These are phyloP conservation scores for Nannizzia gypsea DNA, from an alignment of 2,329 filamentous ascomycete genomes.

Conservation along the genomic window DNA sequence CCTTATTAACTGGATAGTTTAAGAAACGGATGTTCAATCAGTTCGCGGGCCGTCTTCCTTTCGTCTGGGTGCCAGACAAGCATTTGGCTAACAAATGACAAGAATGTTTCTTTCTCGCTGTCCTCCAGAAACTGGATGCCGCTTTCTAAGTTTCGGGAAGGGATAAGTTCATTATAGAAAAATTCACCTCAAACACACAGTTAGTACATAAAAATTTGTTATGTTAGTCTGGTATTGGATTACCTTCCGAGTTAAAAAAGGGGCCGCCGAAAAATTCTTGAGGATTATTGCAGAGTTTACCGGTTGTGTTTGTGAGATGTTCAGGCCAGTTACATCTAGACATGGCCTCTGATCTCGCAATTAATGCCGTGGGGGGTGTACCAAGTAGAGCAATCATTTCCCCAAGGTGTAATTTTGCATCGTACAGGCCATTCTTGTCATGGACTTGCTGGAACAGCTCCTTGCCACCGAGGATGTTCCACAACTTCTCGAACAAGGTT, in stretches of 20 bases:
- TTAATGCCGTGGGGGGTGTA: conserved; percentile 13
- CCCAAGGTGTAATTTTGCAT: conserved; percentile 18
- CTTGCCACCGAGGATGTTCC: conserved; percentile 7
- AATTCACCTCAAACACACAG: conserved; percentile 15
- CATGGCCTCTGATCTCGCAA: conserved; percentile 31
- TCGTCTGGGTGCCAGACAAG: conserved; percentile 24
- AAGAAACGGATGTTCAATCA: conserved; percentile 28
- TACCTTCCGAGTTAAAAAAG: neutral
- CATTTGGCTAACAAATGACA: conserved; percentile 21
- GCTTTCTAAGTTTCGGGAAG: conserved; percentile 17
- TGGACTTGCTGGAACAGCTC: conserved; percentile 4
- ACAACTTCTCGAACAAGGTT: neutral
- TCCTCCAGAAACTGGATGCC: conserved; percentile 19
- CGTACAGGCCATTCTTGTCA: conserved; percentile 3
- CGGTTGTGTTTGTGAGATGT: conserved; percentile 22
- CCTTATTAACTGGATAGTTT: neutral
- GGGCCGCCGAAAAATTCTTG: neutral
- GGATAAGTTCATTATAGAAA: conserved; percentile 15
- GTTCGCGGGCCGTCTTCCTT: conserved; percentile 26
- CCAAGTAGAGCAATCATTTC: conserved; percentile 17
- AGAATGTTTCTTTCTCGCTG: conserved; percentile 22
- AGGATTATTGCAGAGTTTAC: neutral
- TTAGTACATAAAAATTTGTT: neutral
- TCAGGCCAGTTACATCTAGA: conserved; percentile 28
- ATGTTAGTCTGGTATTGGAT: neutral